Base-by-base conservation (phyloP, 2,329 filamentous ascomycete species). In the Coniochaeta sp. region DNA sequence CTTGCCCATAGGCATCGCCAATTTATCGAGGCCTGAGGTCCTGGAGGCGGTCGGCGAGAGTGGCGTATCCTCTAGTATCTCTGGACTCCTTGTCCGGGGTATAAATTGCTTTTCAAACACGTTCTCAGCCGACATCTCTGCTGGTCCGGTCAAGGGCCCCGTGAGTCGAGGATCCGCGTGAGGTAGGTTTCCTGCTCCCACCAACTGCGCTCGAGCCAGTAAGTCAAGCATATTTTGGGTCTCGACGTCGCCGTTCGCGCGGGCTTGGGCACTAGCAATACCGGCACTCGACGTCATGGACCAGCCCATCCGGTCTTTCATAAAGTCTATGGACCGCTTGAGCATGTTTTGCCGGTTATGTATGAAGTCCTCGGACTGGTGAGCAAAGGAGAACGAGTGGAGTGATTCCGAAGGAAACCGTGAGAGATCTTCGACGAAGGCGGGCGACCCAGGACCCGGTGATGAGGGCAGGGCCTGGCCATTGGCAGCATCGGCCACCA, bases 321-420 rank as follows among this genome's bases (percentile, higher is more conserved):
- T 96, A 70, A 98, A 97, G 73, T 98, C 95, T 70, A 97, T 88
- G 9, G 93, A 96, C 62, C 93, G 85, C 76, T 96, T 96, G 69
- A 99, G 74, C 36, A 96, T 89, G 78, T 91, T 96, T 72, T 98
- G 93, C 59, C 95, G 89, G 72, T 86, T 96, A 72, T 96, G 90
- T 60, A 98, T 81, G 64, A 91, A 87, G 64, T 98, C 93, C 70
- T 96, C 93, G 3, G 93, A 93, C 74, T 96, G 93, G 67, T 96
- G 91, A 44, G 95, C 91, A 73, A 99, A 99, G 14, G 93, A 98
- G 77, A 99, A 99, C 1, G 95, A 99, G 74, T 99, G 95, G 55
- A 99, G 79, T 6, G 95, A 99, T 72, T 99, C 95, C 67, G 91
- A 91, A 1, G 95, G 93, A 71, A 99, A 99, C 58, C 93, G 88